These are phyloP conservation scores for Cardamine chenopodiifolia DNA, from an alignment of 345 rosid species.

Conservation along the genomic window DNA sequence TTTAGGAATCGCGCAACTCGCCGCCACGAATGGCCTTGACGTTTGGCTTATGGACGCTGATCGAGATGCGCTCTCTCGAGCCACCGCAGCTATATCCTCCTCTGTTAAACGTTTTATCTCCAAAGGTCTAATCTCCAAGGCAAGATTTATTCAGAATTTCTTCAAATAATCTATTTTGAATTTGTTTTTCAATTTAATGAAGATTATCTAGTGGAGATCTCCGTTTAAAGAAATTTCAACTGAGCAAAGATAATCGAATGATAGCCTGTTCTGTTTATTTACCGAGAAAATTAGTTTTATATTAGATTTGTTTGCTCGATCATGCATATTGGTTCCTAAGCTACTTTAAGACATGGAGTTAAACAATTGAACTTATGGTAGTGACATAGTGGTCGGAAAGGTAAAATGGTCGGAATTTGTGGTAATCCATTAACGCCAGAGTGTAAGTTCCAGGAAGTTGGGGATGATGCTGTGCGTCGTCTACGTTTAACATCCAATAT, in stretches of 20 bases:
- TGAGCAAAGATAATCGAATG: not conserved
- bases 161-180: not conserved
- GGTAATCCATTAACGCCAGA: not conserved
- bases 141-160: not conserved
- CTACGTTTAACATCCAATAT: slow-evolving; percentile 60
- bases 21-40: slow-evolving; percentile 61
- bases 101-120: slow-evolving; percentile 69
- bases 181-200: not conserved
- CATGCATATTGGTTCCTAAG: not conserved
- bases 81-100: slow-evolving; percentile 54
- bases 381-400: not conserved
- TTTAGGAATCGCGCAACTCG: slow-evolving; percentile 94
- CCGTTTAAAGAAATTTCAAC: not conserved
- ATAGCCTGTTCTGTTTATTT: not conserved
- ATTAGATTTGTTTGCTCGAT: not conserved
- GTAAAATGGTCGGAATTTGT: not conserved
- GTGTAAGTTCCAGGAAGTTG: slow-evolving; percentile 49
- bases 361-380: not conserved
- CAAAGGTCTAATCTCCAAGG: slow-evolving; percentile 68
- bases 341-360: not conserved
- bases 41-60: slow-evolving; percentile 71
- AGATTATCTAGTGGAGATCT: not conserved
- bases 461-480: slow-evolving; percentile 61
- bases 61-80: slow-evolving; percentile 64
- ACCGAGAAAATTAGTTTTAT: not conserved